These are phyloP conservation scores for Aspergillus terreus DNA, from an alignment of 2,329 filamentous ascomycete species.

Conservation along the genomic window DNA sequence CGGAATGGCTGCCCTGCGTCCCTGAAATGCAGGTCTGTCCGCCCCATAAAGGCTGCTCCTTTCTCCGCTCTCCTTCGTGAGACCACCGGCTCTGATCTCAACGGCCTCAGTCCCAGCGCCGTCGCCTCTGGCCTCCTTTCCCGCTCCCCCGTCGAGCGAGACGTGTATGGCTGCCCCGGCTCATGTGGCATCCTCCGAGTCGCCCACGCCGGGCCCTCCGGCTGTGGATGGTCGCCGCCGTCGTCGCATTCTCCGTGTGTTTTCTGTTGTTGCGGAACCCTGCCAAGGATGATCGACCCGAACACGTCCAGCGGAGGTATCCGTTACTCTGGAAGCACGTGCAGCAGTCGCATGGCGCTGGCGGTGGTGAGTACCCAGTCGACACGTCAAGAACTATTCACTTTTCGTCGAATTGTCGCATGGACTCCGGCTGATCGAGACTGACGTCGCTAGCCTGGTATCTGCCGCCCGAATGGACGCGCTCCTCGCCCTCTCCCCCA, in stretches of 20 bases:
- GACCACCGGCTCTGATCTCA: no score
- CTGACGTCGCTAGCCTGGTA: slow-evolving; percentile 9
- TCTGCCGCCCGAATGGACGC: slow-evolving; percentile 8
- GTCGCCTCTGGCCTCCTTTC: no score
- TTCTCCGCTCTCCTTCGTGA: no score
- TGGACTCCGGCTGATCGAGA: not conserved
- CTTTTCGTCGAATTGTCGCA: not conserved
- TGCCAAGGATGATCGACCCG: not conserved
- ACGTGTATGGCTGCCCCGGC: not conserved
- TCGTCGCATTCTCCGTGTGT: not conserved
- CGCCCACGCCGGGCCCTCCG: not conserved
- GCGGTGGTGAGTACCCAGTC: not conserved
- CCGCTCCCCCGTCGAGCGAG: no score
- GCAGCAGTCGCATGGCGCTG: not conserved
- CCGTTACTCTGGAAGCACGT: slow-evolving; percentile 1
- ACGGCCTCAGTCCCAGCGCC: no score
- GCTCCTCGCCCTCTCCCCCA: not conserved
- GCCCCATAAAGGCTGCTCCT: no score
- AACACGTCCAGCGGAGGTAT: not conserved
- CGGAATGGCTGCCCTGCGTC: no score
- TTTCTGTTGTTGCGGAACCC: not conserved
- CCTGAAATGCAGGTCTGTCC: no score
- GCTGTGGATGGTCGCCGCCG: not conserved
- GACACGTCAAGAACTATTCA: not conserved
- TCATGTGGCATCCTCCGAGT: not conserved